Evolutionary conservation across 305 asterid species (phyloP).

Genomic region (Solanum chacoense): DNA sequence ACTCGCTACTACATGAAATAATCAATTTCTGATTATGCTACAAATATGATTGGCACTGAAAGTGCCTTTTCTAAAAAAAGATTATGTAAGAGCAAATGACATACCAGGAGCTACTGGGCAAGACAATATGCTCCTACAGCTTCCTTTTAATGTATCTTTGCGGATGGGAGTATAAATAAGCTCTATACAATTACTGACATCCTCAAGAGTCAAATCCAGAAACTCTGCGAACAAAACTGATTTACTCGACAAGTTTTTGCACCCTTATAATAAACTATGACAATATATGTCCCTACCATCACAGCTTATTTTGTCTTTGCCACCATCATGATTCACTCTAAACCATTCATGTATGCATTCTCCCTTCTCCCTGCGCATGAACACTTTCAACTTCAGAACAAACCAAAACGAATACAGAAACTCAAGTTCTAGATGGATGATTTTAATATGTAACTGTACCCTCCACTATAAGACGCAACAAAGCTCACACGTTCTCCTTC

Average conservation of each 20-base stretch:
- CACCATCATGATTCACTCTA: constrained; percentile 52
- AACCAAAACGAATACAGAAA: constrained; percentile 5
- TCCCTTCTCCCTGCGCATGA: constrained; percentile 68
- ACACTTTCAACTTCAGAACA: constrained; percentile 9
- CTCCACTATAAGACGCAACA: constrained; percentile 78
- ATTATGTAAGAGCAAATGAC: constrained; percentile 6
- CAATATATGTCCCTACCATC: constrained; percentile 37
- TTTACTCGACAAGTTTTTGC: constrained; percentile 8
- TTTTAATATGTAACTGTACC: constrained; percentile 28
- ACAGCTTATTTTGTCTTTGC: constrained; percentile 47
- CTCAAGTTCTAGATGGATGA: background rate
- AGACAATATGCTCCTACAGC: constrained; percentile 44
- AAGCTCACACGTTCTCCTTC: constrained; percentile 71
- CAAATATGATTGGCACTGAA: background rate
- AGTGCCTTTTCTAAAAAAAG: constrained; percentile 1
- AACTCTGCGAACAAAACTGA: constrained; percentile 36
- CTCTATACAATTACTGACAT: constrained; percentile 68
- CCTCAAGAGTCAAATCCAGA: constrained; percentile 63
- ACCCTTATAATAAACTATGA: constrained; percentile 4
- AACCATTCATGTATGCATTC: constrained; percentile 82
- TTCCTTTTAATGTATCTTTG: constrained; percentile 76
- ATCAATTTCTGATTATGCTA: background rate
- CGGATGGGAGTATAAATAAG: constrained; percentile 82
- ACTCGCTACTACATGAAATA: background rate
- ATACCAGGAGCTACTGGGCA: constrained; percentile 77